phyloP scores from a whole-genome alignment of 2,329 filamentous ascomycete genomes.

The Monilinia polystroma region DNA sequence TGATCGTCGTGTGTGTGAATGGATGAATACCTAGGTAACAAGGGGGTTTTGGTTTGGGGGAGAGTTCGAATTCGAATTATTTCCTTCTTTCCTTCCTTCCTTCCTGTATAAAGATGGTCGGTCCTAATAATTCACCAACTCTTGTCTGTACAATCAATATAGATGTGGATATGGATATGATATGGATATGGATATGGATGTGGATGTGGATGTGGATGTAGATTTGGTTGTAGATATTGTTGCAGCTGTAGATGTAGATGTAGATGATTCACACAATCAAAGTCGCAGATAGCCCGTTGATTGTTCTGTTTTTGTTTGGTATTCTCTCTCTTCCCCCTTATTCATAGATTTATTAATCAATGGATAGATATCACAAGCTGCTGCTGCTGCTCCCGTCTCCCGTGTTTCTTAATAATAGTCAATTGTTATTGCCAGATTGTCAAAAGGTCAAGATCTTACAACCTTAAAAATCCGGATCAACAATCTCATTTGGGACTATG shows the following conservation, averaged over 20 bases:
- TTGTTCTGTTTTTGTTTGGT: no score
- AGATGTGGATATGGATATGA: no score
- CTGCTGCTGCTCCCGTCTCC: no score
- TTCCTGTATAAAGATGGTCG: not conserved
- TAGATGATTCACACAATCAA: no score
- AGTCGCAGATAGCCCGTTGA: no score
- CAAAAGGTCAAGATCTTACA: not conserved
- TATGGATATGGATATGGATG: no score
- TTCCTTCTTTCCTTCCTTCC: not conserved
- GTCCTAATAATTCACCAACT: constrained; percentile 2
- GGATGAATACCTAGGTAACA: not conserved
- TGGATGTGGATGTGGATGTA: no score
- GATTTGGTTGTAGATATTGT: no score
- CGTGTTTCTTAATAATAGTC: not conserved
- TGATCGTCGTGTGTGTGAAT: constrained; percentile 6
- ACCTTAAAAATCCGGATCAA: constrained; percentile 20
- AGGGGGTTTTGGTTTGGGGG: not conserved
- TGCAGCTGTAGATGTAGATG: no score
- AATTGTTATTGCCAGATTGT: constrained; percentile 14
- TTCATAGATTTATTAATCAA: no score
- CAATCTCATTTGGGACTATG: constrained; percentile 19
- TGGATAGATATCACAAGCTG: no score
- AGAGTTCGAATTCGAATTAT: not conserved
- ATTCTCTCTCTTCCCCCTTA: no score
- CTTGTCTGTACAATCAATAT: not conserved